Evolutionary conservation across 2,329 filamentous ascomycete genomes (phyloP).

Genomic region (Trichoderma lentiforme): DNA sequence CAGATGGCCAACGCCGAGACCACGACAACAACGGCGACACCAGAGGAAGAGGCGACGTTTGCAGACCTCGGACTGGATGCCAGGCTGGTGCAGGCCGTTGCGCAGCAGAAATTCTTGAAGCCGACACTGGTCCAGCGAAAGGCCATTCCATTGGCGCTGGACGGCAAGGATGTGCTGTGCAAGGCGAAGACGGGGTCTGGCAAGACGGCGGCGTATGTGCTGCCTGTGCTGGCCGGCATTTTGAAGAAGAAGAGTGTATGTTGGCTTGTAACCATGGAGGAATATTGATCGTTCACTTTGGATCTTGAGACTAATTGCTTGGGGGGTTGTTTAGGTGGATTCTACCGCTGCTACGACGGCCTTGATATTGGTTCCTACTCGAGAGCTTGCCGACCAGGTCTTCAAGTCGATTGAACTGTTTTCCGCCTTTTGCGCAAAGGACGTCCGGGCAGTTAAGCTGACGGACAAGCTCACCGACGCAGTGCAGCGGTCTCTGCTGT

Average conservation of each 20-base stretch:
- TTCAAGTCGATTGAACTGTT: slow-evolving; percentile 74
- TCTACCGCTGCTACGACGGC: slow-evolving; percentile 59
- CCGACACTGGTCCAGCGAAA: slow-evolving; percentile 87
- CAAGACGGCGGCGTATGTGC: slow-evolving; percentile 93
- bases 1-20: slow-evolving; percentile 24
- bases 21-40: background rate
- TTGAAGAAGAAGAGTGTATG: slow-evolving; percentile 70
- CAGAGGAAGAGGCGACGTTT: slow-evolving; percentile 55
- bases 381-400: slow-evolving; percentile 91
- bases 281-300: background rate
- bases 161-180: slow-evolving; percentile 85
- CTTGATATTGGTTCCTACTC: slow-evolving; percentile 90
- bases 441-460: slow-evolving; percentile 78
- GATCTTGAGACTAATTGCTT: background rate
- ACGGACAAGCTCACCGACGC: slow-evolving; percentile 87
- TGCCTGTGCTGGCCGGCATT: slow-evolving; percentile 83
- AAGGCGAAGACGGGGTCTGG: slow-evolving; percentile 94
- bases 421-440: slow-evolving; percentile 78
- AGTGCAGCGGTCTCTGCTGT: slow-evolving; percentile 81
- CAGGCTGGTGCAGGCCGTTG: slow-evolving; percentile 80
- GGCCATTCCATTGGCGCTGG: slow-evolving; percentile 82
- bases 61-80: slow-evolving; percentile 76
- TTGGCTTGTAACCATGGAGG: background rate
- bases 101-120: slow-evolving; percentile 75
- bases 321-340: slow-evolving; percentile 39